A percentile compares a stretch with the other conserved stretches of the same genome.
Conservation (phyloP, 225 moss, liverwort and hornwort species). For the Polytrichum formosum region DNA sequence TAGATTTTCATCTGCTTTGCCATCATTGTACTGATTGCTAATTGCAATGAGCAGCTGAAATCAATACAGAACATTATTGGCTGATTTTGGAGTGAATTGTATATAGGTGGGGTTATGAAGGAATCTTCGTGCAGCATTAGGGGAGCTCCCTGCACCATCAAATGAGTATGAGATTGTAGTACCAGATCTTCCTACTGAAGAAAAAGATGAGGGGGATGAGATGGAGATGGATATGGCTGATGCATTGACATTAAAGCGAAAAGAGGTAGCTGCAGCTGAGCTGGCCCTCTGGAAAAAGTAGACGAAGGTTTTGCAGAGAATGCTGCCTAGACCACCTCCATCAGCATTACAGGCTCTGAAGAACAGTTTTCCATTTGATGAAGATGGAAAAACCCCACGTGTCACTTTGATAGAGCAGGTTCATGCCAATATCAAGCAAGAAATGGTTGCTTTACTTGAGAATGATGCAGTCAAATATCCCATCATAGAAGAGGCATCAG, state of each 20-base stretch:
- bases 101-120: conserved; percentile 64
- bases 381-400: conserved; percentile 54
- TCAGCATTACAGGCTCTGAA: conserved; percentile 61
- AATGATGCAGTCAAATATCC: conserved; percentile 69
- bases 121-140: conserved; percentile 64
- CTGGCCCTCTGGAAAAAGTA: conserved; percentile 61
- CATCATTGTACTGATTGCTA: no score
- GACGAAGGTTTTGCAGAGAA: conserved; percentile 73
- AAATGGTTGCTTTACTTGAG: no score
- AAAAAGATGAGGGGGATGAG: conserved; percentile 56
- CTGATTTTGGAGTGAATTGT: conserved; percentile 1
- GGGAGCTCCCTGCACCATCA: conserved; percentile 70
- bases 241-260: conserved; percentile 50
- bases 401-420: conserved; percentile 66
- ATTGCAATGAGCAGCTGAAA: no score
- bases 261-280: conserved; percentile 56
- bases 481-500: conserved; percentile 33
- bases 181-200: conserved; percentile 73
- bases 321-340: conserved; percentile 73
- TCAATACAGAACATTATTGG: neutral
- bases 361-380: conserved; percentile 44
- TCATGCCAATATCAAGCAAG: no score
- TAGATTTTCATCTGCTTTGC: no score
- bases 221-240: conserved; percentile 87
- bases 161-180: conserved; percentile 93